A percentile compares a stretch with the other conserved stretches of the same genome.
Evolutionary conservation across 495 filamentous ascomycete species (phyloP).

Genomic region (Melanomma pulvis-pyrius): DNA sequence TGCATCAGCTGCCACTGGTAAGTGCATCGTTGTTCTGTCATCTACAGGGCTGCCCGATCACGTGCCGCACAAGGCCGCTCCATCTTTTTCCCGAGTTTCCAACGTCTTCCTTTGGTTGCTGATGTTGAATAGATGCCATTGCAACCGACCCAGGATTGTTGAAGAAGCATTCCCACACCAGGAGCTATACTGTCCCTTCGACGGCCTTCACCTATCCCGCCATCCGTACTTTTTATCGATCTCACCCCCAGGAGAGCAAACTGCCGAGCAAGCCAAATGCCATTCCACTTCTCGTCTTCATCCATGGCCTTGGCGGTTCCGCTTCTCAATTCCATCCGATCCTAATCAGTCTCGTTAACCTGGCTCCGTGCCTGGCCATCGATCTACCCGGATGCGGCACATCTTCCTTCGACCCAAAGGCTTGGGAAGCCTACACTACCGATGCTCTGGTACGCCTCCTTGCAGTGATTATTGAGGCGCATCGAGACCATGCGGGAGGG

Average conservation of each 20-base stretch:
- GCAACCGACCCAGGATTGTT: constrained; percentile 73
- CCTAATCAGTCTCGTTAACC: constrained; percentile 77
- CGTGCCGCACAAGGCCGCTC: constrained; percentile 4
- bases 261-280: constrained; percentile 71
- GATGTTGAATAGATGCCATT: constrained; percentile 17
- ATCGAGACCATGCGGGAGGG: constrained; percentile 63
- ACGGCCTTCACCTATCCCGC: constrained; percentile 66
- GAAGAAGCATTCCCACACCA: constrained; percentile 71
- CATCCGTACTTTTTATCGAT: constrained; percentile 80
- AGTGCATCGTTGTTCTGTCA: background rate
- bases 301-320: constrained; percentile 90
- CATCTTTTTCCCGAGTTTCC: background rate
- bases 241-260: constrained; percentile 77
- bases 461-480: constrained; percentile 68
- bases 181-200: constrained; percentile 59
- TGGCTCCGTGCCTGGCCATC: constrained; percentile 85
- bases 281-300: constrained; percentile 83
- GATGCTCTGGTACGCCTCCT: constrained; percentile 76
- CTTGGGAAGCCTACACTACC: constrained; percentile 79
- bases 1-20: constrained; percentile 24
- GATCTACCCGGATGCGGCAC: constrained; percentile 88
- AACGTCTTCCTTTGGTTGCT: background rate
- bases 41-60: constrained; percentile 9
- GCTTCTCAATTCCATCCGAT: constrained; percentile 84
- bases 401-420: constrained; percentile 68